Conservation (phyloP, 257 asterid genomes). For the Solanum arcanum region DNA sequence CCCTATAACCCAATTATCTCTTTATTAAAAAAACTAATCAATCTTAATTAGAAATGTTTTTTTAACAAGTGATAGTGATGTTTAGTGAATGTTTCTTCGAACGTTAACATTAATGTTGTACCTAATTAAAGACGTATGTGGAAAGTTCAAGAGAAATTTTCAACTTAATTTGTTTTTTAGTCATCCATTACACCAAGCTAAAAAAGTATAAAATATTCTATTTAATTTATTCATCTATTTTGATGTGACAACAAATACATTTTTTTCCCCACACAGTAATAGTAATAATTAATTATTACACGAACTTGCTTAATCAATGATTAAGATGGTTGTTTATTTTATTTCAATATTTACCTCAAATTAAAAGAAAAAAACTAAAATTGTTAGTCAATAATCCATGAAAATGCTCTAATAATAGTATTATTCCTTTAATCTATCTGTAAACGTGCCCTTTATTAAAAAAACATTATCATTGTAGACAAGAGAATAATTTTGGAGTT, state of each 20-base stretch:
- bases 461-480: neutral
- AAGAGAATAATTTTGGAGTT: neutral
- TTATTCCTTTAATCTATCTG: neutral
- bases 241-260: neutral
- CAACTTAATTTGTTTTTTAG: neutral
- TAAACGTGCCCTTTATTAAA: neutral
- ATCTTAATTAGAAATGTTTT: neutral
- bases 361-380: neutral
- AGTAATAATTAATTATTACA: neutral
- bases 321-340: neutral
- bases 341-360: neutral
- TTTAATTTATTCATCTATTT: neutral
- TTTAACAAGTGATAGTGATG: neutral
- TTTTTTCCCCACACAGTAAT: neutral
- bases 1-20: neutral
- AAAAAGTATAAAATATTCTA: neutral
- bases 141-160: neutral
- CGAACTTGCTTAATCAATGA: neutral
- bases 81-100: neutral
- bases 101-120: neutral
- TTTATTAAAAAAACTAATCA: neutral
- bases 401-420: neutral
- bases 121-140: neutral
- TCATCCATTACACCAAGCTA: neutral
- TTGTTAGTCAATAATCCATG: neutral